Evolutionary conservation across 2,329 filamentous ascomycete genomes (phyloP).

Genomic region (Alternaria metachromatica): DNA sequence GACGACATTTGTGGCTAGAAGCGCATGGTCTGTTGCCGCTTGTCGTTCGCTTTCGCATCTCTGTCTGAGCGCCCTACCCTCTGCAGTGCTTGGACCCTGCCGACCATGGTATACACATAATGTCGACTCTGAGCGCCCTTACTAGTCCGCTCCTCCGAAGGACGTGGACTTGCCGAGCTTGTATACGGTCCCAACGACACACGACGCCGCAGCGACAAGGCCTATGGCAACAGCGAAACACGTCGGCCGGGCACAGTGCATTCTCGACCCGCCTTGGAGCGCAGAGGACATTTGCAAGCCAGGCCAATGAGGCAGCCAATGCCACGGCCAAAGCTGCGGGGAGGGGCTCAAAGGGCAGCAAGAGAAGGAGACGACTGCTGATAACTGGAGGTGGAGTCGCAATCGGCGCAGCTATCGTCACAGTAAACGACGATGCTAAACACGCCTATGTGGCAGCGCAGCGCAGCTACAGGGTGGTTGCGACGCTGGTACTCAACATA

Average conservation of each 20-base stretch:
- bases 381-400: constrained; percentile 34
- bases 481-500: constrained; percentile 79
- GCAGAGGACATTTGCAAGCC: constrained; percentile 21
- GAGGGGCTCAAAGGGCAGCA: constrained; percentile 25
- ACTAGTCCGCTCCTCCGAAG: constrained; percentile 36
- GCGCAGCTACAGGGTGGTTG: constrained; percentile 78
- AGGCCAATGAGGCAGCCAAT: constrained; percentile 2
- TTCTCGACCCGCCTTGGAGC: neutral
- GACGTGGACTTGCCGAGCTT: constrained; percentile 47
- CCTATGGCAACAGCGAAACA: constrained; percentile 25
- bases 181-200: constrained; percentile 36
- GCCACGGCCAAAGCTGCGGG: constrained; percentile 9
- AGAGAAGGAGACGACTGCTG: constrained; percentile 34
- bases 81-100: constrained; percentile 6
- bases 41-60: constrained; percentile 7
- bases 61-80: neutral
- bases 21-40: constrained; percentile 4
- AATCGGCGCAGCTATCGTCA: constrained; percentile 54
- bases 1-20: constrained; percentile 16
- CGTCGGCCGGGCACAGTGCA: constrained; percentile 3
- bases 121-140: constrained; percentile 36
- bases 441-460: constrained; percentile 77
- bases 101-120: constrained; percentile 33
- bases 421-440: constrained; percentile 71
- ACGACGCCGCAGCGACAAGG: constrained; percentile 24